Conservation (phyloP, 257 asterid genomes). For the Capsicum chinense region DNA sequence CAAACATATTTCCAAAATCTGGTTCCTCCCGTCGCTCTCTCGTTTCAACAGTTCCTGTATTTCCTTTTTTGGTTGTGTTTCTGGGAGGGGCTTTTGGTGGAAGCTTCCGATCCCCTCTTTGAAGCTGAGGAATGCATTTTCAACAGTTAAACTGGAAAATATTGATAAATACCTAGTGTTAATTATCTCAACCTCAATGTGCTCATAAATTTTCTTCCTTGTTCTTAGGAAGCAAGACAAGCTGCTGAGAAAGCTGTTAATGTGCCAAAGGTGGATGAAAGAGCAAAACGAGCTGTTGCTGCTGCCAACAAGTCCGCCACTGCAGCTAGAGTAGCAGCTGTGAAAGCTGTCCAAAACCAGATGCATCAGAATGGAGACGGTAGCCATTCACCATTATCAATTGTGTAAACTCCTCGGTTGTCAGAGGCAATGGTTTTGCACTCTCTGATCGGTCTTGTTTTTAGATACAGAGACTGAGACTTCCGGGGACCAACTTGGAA, state of each 20-base stretch:
- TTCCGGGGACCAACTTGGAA: constrained; percentile 38
- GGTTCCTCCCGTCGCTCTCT: neutral
- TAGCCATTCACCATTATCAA: constrained; percentile 22
- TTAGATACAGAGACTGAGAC: constrained; percentile 30
- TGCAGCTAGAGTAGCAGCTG: constrained; percentile 62
- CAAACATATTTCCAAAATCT: neutral
- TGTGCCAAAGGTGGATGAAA: constrained; percentile 42
- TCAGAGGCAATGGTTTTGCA: neutral
- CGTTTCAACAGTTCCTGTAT: neutral
- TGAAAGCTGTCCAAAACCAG: constrained; percentile 56
- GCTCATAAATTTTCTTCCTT: constrained; percentile 27
- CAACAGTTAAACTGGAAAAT: neutral
- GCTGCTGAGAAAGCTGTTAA: constrained; percentile 46
- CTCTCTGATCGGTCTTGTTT: neutral
- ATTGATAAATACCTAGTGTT: neutral
- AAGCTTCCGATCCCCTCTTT: neutral
- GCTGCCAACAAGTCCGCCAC: constrained; percentile 57
- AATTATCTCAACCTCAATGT: neutral
- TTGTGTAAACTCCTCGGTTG: constrained; percentile 22
- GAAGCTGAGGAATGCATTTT: constrained; percentile 5
- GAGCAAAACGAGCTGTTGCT: constrained; percentile 49
- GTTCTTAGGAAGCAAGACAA: constrained; percentile 48
- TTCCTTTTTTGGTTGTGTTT: neutral
- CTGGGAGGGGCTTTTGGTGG: neutral
- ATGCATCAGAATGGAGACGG: constrained; percentile 36